Evolutionary conservation across 192 early-diverging fungal species (phyloP).

Genomic region (Coemansia sp.): DNA sequence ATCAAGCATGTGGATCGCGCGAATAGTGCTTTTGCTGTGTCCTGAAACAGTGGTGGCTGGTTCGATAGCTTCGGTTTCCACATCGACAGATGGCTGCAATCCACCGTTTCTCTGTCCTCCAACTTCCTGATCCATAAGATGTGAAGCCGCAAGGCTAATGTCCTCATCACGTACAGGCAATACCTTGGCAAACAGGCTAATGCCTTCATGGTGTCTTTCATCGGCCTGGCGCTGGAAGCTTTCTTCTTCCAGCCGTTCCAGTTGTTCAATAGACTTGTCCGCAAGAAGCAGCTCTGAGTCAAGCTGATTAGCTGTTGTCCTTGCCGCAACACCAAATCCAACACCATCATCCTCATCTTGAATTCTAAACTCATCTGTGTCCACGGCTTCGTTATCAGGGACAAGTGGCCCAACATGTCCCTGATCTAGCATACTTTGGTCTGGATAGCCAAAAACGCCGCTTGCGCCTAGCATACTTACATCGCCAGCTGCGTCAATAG

Average conservation of each 20-base stretch:
- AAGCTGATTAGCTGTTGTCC: constrained; percentile 26
- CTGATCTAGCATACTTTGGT: background rate
- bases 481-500: background rate
- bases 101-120: background rate
- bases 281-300: constrained; percentile 34
- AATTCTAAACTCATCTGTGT: constrained; percentile 30
- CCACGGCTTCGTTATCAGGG: constrained; percentile 22
- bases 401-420: constrained; percentile 17
- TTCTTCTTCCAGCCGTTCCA: constrained; percentile 53
- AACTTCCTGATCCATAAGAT: constrained; percentile 3
- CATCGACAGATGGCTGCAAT: background rate
- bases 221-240: constrained; percentile 45
- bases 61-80: background rate
- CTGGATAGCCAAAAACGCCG: constrained; percentile 11
- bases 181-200: constrained; percentile 36
- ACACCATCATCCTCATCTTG: constrained; percentile 48
- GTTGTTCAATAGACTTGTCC: constrained; percentile 51
- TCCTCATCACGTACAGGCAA: constrained; percentile 36
- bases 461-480: constrained; percentile 7
- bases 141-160: constrained; percentile 12
- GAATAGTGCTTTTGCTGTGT: constrained; percentile 62
- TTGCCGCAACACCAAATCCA: constrained; percentile 17
- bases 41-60: constrained; percentile 23
- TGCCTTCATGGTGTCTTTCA: constrained; percentile 31
- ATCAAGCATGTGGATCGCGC: constrained; percentile 65